Percentiles rank a stretch among this genome's conserved stretches.
Evolutionary conservation across 345 rosid genomes (phyloP).

Genomic region (Lumnitzera littorea): DNA sequence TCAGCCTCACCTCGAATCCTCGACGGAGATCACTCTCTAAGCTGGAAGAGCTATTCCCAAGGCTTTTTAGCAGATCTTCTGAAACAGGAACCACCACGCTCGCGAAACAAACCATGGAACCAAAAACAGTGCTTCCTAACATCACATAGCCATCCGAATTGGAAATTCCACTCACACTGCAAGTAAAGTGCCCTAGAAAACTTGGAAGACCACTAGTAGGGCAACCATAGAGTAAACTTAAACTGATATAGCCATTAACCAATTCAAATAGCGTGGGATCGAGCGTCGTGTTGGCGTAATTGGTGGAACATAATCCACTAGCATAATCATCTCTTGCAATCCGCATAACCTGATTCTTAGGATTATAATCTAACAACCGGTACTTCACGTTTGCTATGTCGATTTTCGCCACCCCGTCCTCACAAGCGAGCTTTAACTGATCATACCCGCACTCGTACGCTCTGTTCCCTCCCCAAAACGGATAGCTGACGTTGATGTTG

Average conservation of each 20-base stretch:
- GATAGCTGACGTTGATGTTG: too few species aligned
- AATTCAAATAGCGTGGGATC: not conserved
- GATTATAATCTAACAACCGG: constrained; percentile 7
- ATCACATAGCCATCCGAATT: too few species aligned
- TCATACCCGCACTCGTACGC: constrained; percentile 19
- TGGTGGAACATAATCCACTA: constrained; percentile 9
- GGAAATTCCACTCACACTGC: not conserved
- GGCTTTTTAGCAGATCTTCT: not conserved
- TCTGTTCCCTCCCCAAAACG: constrained; percentile 16
- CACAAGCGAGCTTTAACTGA: constrained; percentile 17
- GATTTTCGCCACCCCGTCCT: constrained; percentile 6
- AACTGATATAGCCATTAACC: too few species aligned
- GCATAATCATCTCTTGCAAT: constrained; percentile 14
- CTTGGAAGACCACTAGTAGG: not conserved
- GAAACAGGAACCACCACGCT: constrained; percentile 6
- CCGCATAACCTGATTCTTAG: not conserved
- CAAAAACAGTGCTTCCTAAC: too few species aligned
- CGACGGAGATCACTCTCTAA: not conserved
- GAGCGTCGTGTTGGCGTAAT: too few species aligned
- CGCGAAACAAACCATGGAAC: too few species aligned
- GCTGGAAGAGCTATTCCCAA: not conserved
- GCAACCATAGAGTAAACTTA: constrained; percentile 13
- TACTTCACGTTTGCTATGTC: constrained; percentile 1
- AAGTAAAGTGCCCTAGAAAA: constrained; percentile 1
- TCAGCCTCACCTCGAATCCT: constrained; percentile 16